Percentiles rank a stretch among this genome's conserved stretches.
Evolutionary conservation across 371 early-diverging fungal species (phyloP).

Genomic region (Syncephalastrum racemosum): DNA sequence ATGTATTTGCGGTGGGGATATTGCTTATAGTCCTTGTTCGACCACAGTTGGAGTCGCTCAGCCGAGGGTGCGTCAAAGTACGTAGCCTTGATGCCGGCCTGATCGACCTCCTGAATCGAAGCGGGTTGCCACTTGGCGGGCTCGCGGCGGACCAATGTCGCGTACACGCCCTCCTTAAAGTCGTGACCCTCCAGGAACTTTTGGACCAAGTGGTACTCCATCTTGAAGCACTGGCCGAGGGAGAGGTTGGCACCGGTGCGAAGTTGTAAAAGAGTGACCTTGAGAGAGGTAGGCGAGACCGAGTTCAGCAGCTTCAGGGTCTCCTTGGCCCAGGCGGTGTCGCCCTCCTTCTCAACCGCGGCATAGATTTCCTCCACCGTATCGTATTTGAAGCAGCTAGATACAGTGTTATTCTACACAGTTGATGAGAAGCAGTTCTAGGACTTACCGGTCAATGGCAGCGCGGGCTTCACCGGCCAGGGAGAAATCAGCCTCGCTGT

Average conservation of each 20-base stretch:
- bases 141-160: slow-evolving; percentile 63
- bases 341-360: slow-evolving; percentile 71
- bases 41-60: slow-evolving; percentile 30
- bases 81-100: slow-evolving; percentile 52
- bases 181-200: slow-evolving; percentile 80
- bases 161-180: slow-evolving; percentile 86
- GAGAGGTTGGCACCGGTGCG: slow-evolving; percentile 68
- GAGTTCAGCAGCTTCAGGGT: slow-evolving; percentile 65
- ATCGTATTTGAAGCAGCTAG: slow-evolving; percentile 65
- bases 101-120: slow-evolving; percentile 51
- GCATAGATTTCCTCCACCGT: slow-evolving; percentile 81
- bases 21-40: slow-evolving; percentile 36
- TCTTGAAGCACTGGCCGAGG: slow-evolving; percentile 79
- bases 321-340: slow-evolving; percentile 66
- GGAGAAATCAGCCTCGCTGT: slow-evolving; percentile 27
- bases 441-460: slow-evolving; percentile 70
- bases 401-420: neutral
- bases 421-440: neutral
- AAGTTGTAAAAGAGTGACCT: slow-evolving; percentile 84
- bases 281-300: slow-evolving; percentile 89
- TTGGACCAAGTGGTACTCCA: slow-evolving; percentile 84
- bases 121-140: slow-evolving; percentile 79
- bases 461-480: slow-evolving; percentile 68
- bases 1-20: slow-evolving; percentile 81
- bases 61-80: slow-evolving; percentile 58